Conservation (phyloP, 768 basidiomycete genomes). For the Russula emetica region DNA sequence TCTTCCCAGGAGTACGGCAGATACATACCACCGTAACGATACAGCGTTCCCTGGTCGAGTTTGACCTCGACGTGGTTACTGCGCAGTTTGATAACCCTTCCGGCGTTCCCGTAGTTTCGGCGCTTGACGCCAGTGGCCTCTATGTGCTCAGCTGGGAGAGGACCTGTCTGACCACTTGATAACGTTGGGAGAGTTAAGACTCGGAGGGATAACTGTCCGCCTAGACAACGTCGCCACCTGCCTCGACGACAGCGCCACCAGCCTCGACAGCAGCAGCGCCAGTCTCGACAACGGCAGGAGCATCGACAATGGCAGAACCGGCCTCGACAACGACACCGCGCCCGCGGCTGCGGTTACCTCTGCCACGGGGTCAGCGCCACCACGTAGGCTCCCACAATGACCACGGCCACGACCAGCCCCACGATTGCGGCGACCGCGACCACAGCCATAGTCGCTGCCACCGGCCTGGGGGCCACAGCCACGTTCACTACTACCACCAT, state of each 20-base stretch:
- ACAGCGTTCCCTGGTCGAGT: conserved; percentile 57
- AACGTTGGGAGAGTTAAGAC: too few species aligned
- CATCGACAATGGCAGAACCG: background rate
- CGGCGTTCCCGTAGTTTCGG: conserved; percentile 56
- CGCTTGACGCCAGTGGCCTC: conserved; percentile 63
- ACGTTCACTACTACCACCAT: background rate
- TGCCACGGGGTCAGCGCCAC: background rate
- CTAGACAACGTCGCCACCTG: background rate
- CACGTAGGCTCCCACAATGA: background rate
- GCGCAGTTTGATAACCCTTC: conserved; percentile 39
- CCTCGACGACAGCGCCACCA: background rate
- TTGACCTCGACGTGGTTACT: conserved; percentile 62
- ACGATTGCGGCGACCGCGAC: background rate
- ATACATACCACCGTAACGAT: conserved; percentile 72
- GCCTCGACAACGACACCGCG: background rate
- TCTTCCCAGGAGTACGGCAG: background rate
- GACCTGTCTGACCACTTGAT: too few species aligned
- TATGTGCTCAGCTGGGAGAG: conserved; percentile 38
- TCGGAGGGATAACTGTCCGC: background rate
- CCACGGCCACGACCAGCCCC: background rate
- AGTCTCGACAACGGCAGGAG: too few species aligned
- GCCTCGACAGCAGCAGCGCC: too few species aligned
- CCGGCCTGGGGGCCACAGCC: background rate
- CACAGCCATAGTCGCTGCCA: background rate
- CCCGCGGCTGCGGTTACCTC: background rate